Evolutionary conservation across 2,329 filamentous ascomycete species (phyloP).

Genomic region (Fusarium camptoceras): DNA sequence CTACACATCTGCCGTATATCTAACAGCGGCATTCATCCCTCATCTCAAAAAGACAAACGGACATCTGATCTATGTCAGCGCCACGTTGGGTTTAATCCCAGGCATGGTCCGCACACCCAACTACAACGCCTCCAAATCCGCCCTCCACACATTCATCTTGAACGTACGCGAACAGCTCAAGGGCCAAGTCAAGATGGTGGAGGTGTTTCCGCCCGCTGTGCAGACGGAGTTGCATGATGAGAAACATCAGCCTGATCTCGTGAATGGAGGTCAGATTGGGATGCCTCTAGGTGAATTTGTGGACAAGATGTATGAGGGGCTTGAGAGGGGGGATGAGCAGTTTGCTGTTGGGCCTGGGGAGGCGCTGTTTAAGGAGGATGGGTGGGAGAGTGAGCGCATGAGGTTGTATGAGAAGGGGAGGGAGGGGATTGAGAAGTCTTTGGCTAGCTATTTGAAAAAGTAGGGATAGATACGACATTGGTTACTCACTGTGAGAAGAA

Average conservation of each 20-base stretch:
- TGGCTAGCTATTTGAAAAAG: conserved; percentile 29
- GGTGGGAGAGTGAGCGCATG: conserved; percentile 38
- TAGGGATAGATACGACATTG: accelerated
- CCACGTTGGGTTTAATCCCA: conserved; percentile 40
- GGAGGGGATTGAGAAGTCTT: conserved; percentile 7
- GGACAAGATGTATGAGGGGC: conserved; percentile 50
- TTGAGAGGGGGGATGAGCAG: conserved; percentile 40
- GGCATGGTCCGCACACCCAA: conserved; percentile 43
- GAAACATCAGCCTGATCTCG: conserved; percentile 43
- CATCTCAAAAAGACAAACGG: conserved; percentile 33
- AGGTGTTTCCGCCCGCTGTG: conserved; percentile 48
- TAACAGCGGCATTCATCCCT: conserved; percentile 47
- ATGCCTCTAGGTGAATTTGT: conserved; percentile 56
- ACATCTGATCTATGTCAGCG: conserved; percentile 43
- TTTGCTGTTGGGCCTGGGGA: conserved; percentile 43
- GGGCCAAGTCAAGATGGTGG: conserved; percentile 29
- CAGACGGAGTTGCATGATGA: conserved; percentile 48
- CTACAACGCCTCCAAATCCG: conserved; percentile 47
- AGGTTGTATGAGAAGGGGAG: conserved; percentile 36
- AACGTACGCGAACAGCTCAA: conserved; percentile 41
- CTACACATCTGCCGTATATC: conserved; percentile 44
- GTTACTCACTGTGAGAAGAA: no score
- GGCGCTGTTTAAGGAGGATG: conserved; percentile 38
- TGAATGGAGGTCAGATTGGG: conserved; percentile 49
- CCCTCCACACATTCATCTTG: conserved; percentile 44